Percentiles rank a stretch among this genome's conserved stretches.
phyloP scores from a whole-genome alignment of 1,284 basidiomycete species.

The Malassezia equina region DNA sequence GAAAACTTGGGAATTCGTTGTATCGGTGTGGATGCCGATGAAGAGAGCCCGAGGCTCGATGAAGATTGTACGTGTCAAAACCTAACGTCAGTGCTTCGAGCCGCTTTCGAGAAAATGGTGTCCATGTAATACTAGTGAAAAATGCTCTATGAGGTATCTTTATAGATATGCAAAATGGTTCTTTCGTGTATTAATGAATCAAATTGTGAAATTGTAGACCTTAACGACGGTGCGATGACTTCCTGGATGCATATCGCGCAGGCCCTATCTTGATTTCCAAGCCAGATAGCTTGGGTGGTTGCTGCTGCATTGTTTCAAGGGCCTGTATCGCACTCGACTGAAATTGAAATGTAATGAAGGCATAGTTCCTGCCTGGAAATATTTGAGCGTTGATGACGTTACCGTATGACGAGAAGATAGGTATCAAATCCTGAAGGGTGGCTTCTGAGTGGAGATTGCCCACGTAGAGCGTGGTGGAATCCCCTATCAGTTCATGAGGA shows the following conservation, averaged over 20 bases:
- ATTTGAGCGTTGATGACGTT: conserved; percentile 55
- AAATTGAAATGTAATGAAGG: conserved; percentile 9
- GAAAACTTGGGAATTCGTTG: conserved; percentile 6
- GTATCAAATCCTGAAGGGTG: conserved; percentile 87
- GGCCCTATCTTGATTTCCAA: conserved; percentile 1
- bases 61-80: neutral
- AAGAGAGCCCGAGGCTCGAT: neutral
- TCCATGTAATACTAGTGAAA: neutral
- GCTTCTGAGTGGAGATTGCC: conserved; percentile 93
- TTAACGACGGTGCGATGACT: neutral
- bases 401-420: conserved; percentile 90
- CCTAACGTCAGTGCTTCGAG: neutral
- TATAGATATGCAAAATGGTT: neutral
- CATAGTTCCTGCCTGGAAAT: conserved; percentile 4
- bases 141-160: neutral
- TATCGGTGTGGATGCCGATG: conserved; percentile 2
- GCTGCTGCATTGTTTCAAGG: neutral
- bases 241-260: conserved; percentile 2
- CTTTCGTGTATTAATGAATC: neutral
- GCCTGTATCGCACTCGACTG: conserved; percentile 2
- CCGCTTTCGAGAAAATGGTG: neutral
- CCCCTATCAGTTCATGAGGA: conserved; percentile 54
- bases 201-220: neutral
- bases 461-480: conserved; percentile 92
- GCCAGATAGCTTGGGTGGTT: conserved; percentile 1